phyloP scores from a whole-genome alignment of 164 flowering plant genomes.

The Hamamelis virginiana region DNA sequence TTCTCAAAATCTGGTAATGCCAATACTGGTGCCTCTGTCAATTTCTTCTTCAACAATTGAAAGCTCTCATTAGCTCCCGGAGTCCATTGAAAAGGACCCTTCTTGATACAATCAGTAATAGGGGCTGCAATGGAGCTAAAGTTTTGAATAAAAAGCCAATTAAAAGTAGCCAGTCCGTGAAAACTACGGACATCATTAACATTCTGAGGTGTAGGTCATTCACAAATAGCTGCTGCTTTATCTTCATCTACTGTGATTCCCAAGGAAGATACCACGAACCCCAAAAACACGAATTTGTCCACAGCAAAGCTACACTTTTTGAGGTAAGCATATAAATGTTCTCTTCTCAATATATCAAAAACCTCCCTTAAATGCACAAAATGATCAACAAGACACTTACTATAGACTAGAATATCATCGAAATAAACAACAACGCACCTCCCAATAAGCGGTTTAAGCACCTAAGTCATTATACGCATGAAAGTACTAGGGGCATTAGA shows the following conservation, averaged over 20 bases:
- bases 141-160: slow-evolving; percentile 1
- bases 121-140: slow-evolving; percentile 8
- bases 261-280: not conserved
- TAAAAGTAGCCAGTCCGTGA: not conserved
- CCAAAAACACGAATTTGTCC: not conserved
- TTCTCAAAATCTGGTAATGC: not conserved
- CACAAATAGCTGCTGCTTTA: not conserved
- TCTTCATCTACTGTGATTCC: not conserved
- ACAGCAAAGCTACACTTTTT: not conserved
- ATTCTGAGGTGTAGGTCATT: not conserved
- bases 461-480: not conserved
- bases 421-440: not conserved
- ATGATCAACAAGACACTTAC: too few species aligned
- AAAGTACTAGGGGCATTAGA: too few species aligned
- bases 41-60: not conserved
- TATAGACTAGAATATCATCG: not conserved
- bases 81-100: slow-evolving; percentile 1
- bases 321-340: not conserved
- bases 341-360: not conserved
- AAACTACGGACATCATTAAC: not conserved
- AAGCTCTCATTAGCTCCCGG: not conserved
- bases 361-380: not conserved
- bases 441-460: not conserved
- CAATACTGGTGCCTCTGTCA: not conserved
- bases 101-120: slow-evolving; percentile 5